Base-by-base conservation (phyloP, 176 grass and related monocot species). In the Oryza longistaminata region DNA sequence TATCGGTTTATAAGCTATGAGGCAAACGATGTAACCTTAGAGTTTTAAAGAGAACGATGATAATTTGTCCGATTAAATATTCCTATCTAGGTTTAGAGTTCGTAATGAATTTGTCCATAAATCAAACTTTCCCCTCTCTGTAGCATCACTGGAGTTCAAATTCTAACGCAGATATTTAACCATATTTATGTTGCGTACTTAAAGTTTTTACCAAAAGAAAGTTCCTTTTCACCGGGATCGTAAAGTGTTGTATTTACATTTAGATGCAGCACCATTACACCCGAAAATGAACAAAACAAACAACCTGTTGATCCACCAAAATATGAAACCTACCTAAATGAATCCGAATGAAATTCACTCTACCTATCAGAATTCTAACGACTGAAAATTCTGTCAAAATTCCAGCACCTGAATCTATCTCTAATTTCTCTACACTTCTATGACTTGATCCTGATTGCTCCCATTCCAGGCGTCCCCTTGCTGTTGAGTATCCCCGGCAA, bases 381-480 rank as follows among this genome's bases (percentile, higher is more conserved):
- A n/a, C 25, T 50, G 31, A 68, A 67, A 76, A 44, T 37, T 34
- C 45, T 25, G 9, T 68, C n/a, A 40, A 29, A 79, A 79, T 71
- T 69, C 66, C 58, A 67, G 34, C 60, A 65, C 27, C 87, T 74
- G 62, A 76, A 83, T 40, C 64, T 87, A 70, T 45, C 24, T 25
- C 71, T n/a, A 60, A 7, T 16, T 16, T 83, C 40, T 81, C 50
- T 17, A 21, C 40, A 9, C 42, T 43, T 11, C 15, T 48, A 42
- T 2, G 19, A 87, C 48, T 74, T 80, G 62, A 90, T 90, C 74
- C 75, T 83, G 84, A 90, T 83, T 69, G 79, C 84, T 79, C 88
- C 88, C 67, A 26, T 11, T 46, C 19, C 55, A 46, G 67, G 84
- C 70, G 26, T 14, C 46, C 69, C 75, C 9, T 45, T 74, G 64